These are phyloP conservation scores for Amborella trichopoda DNA, from an alignment of 164 flowering plant genomes.

Conservation along the genomic window DNA sequence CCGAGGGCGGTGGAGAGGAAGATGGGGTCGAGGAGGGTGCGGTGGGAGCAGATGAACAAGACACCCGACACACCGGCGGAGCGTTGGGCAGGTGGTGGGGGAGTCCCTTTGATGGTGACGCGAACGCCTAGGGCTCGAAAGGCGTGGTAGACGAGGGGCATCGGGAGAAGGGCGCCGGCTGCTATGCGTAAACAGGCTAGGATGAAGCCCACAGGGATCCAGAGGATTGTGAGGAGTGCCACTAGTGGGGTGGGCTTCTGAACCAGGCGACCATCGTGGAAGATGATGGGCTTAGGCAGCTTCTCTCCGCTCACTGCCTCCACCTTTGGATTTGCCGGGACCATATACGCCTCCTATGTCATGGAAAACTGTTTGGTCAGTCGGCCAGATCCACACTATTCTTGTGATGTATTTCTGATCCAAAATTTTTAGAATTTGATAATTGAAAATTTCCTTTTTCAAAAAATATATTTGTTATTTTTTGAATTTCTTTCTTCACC, in stretches of 20 bases:
- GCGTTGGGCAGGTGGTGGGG: slow-evolving; percentile 32
- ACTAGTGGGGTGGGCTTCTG: neutral
- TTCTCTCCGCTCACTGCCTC: slow-evolving; percentile 23
- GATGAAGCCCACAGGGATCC: neutral
- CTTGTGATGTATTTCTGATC: neutral
- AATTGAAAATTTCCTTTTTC: neutral
- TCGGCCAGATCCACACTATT: neutral
- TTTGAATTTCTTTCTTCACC: no score
- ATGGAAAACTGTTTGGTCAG: neutral
- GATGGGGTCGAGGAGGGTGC: slow-evolving; percentile 36
- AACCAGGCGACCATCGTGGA: neutral
- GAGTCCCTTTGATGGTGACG: neutral
- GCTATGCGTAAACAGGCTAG: neutral
- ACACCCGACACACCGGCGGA: slow-evolving; percentile 40
- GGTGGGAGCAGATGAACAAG: slow-evolving; percentile 48
- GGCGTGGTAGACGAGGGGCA: neutral
- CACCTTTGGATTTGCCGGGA: slow-evolving; percentile 18
- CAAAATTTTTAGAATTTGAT: neutral
- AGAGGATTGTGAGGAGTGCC: neutral
- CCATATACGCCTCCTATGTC: slow-evolving; percentile 28
- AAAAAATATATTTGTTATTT: no score
- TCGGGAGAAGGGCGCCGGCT: neutral
- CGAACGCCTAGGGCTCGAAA: neutral
- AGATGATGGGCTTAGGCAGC: slow-evolving; percentile 12
- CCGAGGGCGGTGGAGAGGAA: slow-evolving; percentile 8